Evolutionary conservation across 106 monocot genomes (phyloP), one percentile per base, ranked within the genome.

Genomic region (Apostasia shenzhenica): DNA sequence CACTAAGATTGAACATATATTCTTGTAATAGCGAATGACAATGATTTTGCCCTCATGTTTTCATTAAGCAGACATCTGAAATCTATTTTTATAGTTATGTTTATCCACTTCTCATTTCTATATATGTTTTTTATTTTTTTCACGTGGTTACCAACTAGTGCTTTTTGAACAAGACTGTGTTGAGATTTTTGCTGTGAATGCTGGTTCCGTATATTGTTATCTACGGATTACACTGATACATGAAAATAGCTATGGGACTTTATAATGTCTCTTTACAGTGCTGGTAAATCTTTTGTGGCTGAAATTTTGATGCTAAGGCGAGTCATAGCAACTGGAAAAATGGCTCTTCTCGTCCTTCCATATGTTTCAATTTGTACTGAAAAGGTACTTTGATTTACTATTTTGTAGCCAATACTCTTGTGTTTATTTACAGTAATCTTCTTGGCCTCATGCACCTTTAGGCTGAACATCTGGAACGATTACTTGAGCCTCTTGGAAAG

Each of bases 201-300:
- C 26, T 26, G 26, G 26, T 26, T 0, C 26, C 26, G 26, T 26
- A 26, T 26, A 26, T 26, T 26, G 26, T 26, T 26, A 26, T 26
- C 26, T 26, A 26, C 0, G 26, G 26, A 26, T 26, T 26, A 26
- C 26, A 26, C 26, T 26, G 26, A 26, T 26, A 26, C 26, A 26
- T 26, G 26, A 26, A 26, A 26, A 26, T 26, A 26, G 26, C 0
- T 26, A 26, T 26, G 26, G 26, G 26, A 26, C 26, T 26, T 26
- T 26, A 26, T 26, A 26, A 26, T 73, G 53, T 61, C 78, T 53
- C 47, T 51, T 68, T 52, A 37, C 83, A 99, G 99, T 80, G 87
- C 99, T 73, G 99, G 99, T 52, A 99, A 99, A 83, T 93, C 90
- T 80, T 90, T 99, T 76, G 99, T 99, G 8, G 92, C 99, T 72